Evolutionary conservation across 1,284 basidiomycete species (phyloP).

Genomic region (Polyporus tsugae): DNA sequence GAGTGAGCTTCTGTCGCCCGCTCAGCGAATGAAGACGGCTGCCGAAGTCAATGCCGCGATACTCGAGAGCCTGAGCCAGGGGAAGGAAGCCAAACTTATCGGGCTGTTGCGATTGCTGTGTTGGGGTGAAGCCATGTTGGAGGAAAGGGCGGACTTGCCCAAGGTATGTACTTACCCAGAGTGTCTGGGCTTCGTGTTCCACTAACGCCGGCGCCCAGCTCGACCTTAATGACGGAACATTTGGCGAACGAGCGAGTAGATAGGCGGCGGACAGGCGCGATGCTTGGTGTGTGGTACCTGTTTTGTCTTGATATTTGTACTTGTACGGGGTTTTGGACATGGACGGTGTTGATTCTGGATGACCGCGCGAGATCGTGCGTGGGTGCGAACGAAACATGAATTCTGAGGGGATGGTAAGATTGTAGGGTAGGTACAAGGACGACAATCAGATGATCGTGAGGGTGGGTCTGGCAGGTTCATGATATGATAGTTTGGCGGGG

Average conservation of each 20-base stretch:
- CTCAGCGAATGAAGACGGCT: conserved; percentile 92
- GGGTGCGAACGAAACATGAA: conserved; percentile 5
- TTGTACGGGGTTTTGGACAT: conserved; percentile 25
- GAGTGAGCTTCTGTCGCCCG: conserved; percentile 82
- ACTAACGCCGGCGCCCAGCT: conserved; percentile 31
- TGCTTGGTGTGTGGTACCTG: conserved; percentile 15
- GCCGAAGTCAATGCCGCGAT: conserved; percentile 96
- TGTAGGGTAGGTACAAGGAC: conserved; percentile 27
- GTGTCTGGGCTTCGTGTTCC: neutral
- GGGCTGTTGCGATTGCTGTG: conserved; percentile 86
- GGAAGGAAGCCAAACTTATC: conserved; percentile 90
- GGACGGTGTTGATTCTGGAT: conserved; percentile 15
- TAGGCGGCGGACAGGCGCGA: conserved; percentile 18
- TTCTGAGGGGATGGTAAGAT: conserved; percentile 12
- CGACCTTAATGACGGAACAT: conserved; percentile 41
- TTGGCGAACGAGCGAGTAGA: conserved; percentile 31
- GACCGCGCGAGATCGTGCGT: conserved; percentile 9
- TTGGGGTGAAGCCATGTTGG: conserved; percentile 89
- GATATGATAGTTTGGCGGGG: conserved; percentile 20
- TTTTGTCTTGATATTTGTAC: conserved; percentile 23
- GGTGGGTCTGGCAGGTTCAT: conserved; percentile 26
- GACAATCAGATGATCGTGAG: conserved; percentile 35
- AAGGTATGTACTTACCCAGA: conserved; percentile 57
- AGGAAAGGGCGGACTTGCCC: conserved; percentile 79
- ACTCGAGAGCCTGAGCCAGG: conserved; percentile 89